Percentiles rank a stretch among this genome's conserved stretches.
Conservation (phyloP, 176 grass and related monocot genomes). For the Poa pratensis region DNA sequence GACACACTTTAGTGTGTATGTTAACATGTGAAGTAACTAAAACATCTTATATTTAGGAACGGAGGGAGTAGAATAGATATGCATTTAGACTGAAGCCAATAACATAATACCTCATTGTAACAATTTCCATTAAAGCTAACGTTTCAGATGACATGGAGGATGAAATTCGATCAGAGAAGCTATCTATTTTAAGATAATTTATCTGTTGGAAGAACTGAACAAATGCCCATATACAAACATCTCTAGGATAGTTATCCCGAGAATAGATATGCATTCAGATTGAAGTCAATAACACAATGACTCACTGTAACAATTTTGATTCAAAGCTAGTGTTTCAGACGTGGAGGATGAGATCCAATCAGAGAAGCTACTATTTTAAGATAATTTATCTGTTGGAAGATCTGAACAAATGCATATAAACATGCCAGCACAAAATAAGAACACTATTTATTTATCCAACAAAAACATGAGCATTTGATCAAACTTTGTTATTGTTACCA, state of each 20-base stretch:
- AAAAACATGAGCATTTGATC: background rate
- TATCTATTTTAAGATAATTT: background rate
- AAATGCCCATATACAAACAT: background rate
- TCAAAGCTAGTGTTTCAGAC: background rate
- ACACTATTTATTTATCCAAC: background rate
- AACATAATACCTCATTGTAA: constrained; percentile 8
- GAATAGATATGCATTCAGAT: background rate
- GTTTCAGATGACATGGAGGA: background rate
- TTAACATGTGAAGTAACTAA: no score
- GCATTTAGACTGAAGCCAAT: background rate
- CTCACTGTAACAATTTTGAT: constrained; percentile 2
- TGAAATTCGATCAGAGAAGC: background rate
- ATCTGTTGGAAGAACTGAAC: background rate
- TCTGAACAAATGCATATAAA: background rate
- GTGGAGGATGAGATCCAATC: background rate
- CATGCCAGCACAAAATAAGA: background rate
- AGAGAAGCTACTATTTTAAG: constrained; percentile 4
- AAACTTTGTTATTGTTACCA: background rate
- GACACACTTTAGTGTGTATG: no score
- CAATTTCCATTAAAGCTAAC: constrained; percentile 1
- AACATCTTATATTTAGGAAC: no score
- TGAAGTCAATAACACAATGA: constrained; percentile 1
- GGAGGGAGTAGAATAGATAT: background rate
- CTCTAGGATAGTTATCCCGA: background rate
- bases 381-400: constrained; percentile 10